These are phyloP conservation scores for Iris pallida DNA, from an alignment of 116 monocot genomes.

Conservation along the genomic window DNA sequence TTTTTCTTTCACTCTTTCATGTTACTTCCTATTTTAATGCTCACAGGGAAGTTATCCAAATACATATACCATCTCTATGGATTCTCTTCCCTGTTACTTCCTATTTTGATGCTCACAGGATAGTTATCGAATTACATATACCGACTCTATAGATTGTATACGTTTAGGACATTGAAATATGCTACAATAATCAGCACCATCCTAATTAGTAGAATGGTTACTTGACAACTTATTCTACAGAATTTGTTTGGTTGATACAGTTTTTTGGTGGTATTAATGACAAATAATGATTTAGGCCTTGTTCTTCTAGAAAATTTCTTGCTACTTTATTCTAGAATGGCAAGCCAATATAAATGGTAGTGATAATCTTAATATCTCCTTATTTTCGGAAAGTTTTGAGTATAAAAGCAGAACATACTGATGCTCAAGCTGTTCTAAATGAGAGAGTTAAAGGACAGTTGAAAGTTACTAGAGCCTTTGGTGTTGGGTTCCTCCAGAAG, in stretches of 20 bases:
- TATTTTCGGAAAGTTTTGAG: conserved; percentile 69
- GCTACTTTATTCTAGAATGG: not conserved
- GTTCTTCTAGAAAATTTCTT: not conserved
- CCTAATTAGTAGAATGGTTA: not conserved
- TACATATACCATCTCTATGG: too few species aligned
- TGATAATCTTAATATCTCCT: not conserved
- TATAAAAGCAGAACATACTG: conserved; percentile 74
- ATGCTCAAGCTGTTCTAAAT: conserved; percentile 72
- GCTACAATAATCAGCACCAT: not conserved
- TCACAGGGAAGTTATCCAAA: not conserved
- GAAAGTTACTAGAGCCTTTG: conserved; percentile 96
- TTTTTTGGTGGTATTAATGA: not conserved
- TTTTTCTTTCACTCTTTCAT: too few species aligned
- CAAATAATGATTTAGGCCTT: not conserved
- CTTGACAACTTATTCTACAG: not conserved
- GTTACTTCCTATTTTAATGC: too few species aligned
- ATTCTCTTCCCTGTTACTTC: too few species aligned
- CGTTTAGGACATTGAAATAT: not conserved
- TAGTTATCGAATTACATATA: too few species aligned
- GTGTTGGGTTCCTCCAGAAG: conserved; percentile 93
- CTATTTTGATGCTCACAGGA: too few species aligned
- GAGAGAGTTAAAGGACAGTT: conserved; percentile 96
- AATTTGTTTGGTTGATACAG: not conserved
- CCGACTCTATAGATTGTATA: not conserved
- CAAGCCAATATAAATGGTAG: not conserved